Evolutionary conservation across 495 filamentous ascomycete species (phyloP).

Genomic region (Pyrenula massariospora): DNA sequence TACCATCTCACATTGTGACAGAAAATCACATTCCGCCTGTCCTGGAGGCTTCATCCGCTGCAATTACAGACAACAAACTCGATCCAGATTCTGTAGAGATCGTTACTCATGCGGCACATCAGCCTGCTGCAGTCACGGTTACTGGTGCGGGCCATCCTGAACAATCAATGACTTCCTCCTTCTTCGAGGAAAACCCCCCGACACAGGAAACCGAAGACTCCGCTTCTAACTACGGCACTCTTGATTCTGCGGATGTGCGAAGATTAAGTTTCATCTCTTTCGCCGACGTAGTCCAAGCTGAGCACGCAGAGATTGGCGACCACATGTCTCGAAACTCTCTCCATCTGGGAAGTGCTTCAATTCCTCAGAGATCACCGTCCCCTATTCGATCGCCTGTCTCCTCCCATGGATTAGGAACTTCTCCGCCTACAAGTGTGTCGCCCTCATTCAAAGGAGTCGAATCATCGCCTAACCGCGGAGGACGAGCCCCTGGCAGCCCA

Average conservation of each 20-base stretch:
- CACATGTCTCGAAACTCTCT: conserved; percentile 45
- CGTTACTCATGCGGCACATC: conserved; percentile 69
- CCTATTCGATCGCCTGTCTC: conserved; percentile 61
- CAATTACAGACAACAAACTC: conserved; percentile 69
- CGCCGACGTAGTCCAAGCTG: conserved; percentile 85
- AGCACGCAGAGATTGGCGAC: conserved; percentile 49
- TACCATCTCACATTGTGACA: conserved; percentile 78
- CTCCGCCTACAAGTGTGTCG: conserved; percentile 56
- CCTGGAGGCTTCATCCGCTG: conserved; percentile 75
- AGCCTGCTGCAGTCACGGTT: conserved; percentile 56
- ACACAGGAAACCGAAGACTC: conserved; percentile 40
- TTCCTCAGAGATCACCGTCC: conserved; percentile 56
- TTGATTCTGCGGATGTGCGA: conserved; percentile 66
- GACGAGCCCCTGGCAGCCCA: conserved; percentile 14
- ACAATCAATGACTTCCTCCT: conserved; percentile 25
- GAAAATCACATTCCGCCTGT: conserved; percentile 89
- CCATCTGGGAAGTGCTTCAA: conserved; percentile 32
- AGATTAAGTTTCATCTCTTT: conserved; percentile 88
- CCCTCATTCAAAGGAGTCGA: conserved; percentile 56
- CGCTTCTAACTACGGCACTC: conserved; percentile 57
- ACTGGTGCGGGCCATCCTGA: conserved; percentile 31
- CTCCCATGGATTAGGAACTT: conserved; percentile 46
- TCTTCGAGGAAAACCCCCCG: conserved; percentile 45
- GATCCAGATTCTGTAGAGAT: conserved; percentile 81
- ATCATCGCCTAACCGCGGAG: conserved; percentile 36